Evolutionary conservation across 371 early-diverging fungal species (phyloP).

Genomic region (Mortierella sp.): DNA sequence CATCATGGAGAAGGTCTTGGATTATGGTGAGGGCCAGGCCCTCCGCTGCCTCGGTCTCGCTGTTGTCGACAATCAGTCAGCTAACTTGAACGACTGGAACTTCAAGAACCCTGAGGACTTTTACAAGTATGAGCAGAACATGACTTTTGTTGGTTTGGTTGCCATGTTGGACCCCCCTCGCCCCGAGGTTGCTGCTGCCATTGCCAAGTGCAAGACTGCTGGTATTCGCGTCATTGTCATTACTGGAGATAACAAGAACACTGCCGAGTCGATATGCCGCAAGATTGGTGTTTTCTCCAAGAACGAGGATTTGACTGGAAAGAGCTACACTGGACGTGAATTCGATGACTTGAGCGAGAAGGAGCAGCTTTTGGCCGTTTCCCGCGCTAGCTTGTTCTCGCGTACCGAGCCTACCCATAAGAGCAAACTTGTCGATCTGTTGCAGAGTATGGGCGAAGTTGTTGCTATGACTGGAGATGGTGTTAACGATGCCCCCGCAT

Average conservation of each 20-base stretch:
- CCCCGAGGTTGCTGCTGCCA: conserved; percentile 89
- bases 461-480: conserved; percentile 99
- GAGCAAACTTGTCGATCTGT: conserved; percentile 89
- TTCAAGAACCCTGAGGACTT: conserved; percentile 76
- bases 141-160: conserved; percentile 94
- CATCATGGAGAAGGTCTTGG: conserved; percentile 76
- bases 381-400: conserved; percentile 88
- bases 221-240: conserved; percentile 98
- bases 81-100: conserved; percentile 62
- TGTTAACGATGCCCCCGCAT: conserved; percentile 98
- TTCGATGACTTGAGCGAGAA: conserved; percentile 83
- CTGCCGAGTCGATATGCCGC: conserved; percentile 95
- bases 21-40: conserved; percentile 83
- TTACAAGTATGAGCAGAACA: conserved; percentile 77
- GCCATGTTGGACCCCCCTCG: conserved; percentile 98
- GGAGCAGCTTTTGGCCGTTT: conserved; percentile 82
- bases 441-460: conserved; percentile 88
- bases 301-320: conserved; percentile 77
- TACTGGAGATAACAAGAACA: conserved; percentile 97
- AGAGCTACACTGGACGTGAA: conserved; percentile 94
- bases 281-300: conserved; percentile 91
- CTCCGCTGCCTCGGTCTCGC: conserved; percentile 94
- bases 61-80: conserved; percentile 74
- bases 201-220: conserved; percentile 88
- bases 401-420: conserved; percentile 97